These are phyloP conservation scores for Solanum ossicruentum DNA, from an alignment of 257 asterid species.

Conservation along the genomic window DNA sequence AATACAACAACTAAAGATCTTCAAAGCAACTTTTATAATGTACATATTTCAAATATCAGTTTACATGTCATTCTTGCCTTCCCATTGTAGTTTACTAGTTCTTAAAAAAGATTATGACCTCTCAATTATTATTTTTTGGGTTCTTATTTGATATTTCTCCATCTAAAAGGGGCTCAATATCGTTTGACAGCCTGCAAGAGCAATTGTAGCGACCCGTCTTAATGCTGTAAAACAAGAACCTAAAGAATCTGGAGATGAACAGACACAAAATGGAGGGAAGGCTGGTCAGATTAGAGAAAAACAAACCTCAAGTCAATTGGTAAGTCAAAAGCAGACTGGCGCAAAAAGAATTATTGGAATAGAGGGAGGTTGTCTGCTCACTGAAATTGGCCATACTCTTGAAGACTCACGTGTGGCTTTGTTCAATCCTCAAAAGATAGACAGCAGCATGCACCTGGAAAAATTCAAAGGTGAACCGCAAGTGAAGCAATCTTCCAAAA, in stretches of 20 bases:
- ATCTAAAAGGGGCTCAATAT: not conserved
- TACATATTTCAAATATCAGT: not conserved
- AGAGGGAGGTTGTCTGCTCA: not conserved
- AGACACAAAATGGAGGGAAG: constrained; percentile 2
- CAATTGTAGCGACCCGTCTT: constrained; percentile 6
- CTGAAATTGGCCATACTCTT: constrained; percentile 5
- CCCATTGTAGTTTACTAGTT: not conserved
- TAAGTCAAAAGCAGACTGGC: not conserved
- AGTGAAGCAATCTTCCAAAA: constrained; percentile 3
- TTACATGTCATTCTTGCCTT: not conserved
- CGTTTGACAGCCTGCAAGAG: constrained; percentile 15
- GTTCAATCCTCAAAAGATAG: constrained; percentile 4
- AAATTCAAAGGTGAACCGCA: constrained; percentile 6
- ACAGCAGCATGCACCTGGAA: not conserved
- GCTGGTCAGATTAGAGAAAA: not conserved
- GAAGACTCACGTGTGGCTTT: not conserved
- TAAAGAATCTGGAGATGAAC: constrained; percentile 4
- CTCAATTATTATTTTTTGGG: not conserved
- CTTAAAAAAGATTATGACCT: not conserved
- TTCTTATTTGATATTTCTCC: not conserved
- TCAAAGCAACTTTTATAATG: not conserved
- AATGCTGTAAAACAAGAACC: not conserved
- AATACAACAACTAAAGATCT: not conserved
- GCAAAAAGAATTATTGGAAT: not conserved
- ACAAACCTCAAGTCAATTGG: constrained; percentile 8